Base-by-base conservation (phyloP, 139 green algal genomes). In the Chlorella vulgaris region DNA sequence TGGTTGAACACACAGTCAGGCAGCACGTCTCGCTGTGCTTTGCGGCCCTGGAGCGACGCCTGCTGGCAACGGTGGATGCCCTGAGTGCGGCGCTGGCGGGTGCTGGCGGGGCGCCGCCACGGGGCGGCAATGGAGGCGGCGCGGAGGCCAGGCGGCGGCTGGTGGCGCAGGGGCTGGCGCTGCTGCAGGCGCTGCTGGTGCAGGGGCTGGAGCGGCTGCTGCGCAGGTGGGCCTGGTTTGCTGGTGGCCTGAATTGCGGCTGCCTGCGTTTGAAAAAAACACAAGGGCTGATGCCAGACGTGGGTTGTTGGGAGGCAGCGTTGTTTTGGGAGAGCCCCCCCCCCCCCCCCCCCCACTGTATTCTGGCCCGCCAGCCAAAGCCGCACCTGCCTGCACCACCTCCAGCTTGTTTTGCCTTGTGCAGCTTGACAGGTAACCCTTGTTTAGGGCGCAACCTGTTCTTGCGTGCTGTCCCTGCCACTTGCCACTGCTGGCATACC, bases 1-100 rank as follows among this genome's bases (percentile, higher is more conserved):
- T 93, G 33, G 85, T 90, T 33, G 76, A 88, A 47, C 71, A 74
- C 73, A 87, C 74, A 26, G 84, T 96, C 35, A 81, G 86, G 67
- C 82, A 88, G 42, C 92, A 96, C 81, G 85, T 94, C 18, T 81
- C 77, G 4, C 78, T 88, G 5, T 92, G 87, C 69, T 94, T 96
- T 60, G 67, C 60, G 3, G 83, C 86, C 0, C 58, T 93, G 82
- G 71, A 91, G 61, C 31, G 63, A 21, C 73, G 85, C 7, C 24
- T 90, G 69, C 36, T 85, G 69, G 67, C 22, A 24, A 43, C 55
- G 21, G 40, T 86, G 71, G 29, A 40, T 29, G 76, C 68, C 36
- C 67, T 83, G 60, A 4, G 53, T 22, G n/a, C 31, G 21, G 74
- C 47, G 33, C 50, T 83, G 36, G 69, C 15, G 4, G 22, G 4